Evolutionary conservation across 495 filamentous ascomycete genomes (phyloP), one percentile per base, ranked within the genome.

Genomic region (Geoglossum glabrum): DNA sequence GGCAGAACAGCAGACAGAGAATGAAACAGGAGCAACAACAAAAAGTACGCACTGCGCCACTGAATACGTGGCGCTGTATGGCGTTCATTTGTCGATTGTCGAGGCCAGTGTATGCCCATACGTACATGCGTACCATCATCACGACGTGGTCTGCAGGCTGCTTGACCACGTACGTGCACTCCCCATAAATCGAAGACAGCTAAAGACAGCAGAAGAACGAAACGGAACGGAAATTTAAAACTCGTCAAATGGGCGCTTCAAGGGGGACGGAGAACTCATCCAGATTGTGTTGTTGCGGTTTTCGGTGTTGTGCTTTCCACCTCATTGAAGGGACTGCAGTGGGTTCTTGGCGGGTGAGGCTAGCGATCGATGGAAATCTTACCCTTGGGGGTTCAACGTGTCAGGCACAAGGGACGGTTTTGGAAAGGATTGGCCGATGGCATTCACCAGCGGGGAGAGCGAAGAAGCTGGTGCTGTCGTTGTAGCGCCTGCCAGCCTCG

Each of bases 81-180:
- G 46, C 46, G 4, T 7, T 21, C 7, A 50, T 50, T 50, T n/a
- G 46, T n/a, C n/a, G n/a, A n/a, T n/a, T n/a, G n/a, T n/a, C n/a
- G n/a, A n/a, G n/a, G n/a, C n/a, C n/a, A n/a, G n/a, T n/a, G 23
- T 1, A 52, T 9, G 13, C 17, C 28, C 11, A 3, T 31, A 13
- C 19, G 15, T 27, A 27, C 23, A 28, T 50, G 26, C 36, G 17
- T 40, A n/a, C 46, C 21, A 50, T 17, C 30, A 28, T 31, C 49
- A 52, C 49, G 49, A 52, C 49, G 49, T 52, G 49, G 49, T 52
- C 49, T 1, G 49, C 49, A 52, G 49, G 30, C 25, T 52, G 49
- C 1, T 31, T 19, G 49, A 52, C 49, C 49, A 52, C 49, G 49
- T 52, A 52, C 23, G 11, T 25, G 19, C 49, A 6, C 19, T 17